Percentiles rank a stretch among this genome's conserved stretches.
Evolutionary conservation across 116 monocot species (phyloP).

Genomic region (Trichopus zeylanicus): DNA sequence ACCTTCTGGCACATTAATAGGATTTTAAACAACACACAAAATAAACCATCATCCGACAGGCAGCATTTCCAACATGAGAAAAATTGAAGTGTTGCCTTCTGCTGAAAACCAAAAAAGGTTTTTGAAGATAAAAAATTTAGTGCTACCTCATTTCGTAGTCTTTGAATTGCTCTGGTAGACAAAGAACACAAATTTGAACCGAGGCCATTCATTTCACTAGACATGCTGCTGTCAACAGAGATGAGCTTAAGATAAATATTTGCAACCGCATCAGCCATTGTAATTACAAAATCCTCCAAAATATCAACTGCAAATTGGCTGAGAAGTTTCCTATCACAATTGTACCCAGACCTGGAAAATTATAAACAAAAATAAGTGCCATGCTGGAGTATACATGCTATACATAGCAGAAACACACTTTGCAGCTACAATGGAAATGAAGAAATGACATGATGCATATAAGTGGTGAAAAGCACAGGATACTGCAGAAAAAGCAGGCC

Average conservation of each 20-base stretch:
- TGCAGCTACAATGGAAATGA: too few species aligned
- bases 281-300: constrained; percentile 83
- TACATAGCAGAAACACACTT: not conserved
- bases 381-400: not conserved
- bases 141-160: constrained; percentile 81
- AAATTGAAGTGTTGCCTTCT: not conserved
- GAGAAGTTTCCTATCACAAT: constrained; percentile 41
- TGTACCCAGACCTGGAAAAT: constrained; percentile 38
- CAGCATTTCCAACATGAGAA: not conserved
- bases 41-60: too few species aligned
- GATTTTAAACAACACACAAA: too few species aligned
- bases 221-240: constrained; percentile 71
- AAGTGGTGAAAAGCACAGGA: too few species aligned
- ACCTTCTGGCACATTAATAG: too few species aligned
- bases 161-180: constrained; percentile 81
- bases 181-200: constrained; percentile 58
- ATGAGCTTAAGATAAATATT: constrained; percentile 79
- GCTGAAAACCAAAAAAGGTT: not conserved
- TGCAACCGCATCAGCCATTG: constrained; percentile 65
- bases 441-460: not conserved
- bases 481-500: too few species aligned
- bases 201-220: constrained; percentile 43
- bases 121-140: not conserved
- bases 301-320: constrained; percentile 39
- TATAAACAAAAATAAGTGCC: constrained; percentile 4